Base-by-base conservation (phyloP, 2,329 filamentous ascomycete species). In the Sclerotinia nivalis region DNA sequence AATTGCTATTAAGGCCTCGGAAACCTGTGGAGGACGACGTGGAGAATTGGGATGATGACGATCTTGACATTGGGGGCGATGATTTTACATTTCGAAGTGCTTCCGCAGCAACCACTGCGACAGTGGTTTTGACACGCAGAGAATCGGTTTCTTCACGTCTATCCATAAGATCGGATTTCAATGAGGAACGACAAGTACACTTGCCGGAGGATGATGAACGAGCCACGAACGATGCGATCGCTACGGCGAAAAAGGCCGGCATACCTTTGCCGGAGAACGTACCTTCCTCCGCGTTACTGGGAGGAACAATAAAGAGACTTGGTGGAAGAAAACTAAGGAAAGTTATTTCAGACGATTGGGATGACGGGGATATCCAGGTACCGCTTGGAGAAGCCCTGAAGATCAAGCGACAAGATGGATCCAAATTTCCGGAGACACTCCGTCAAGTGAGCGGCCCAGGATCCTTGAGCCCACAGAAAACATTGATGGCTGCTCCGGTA, bases 231-330 rank as follows among this genome's bases (percentile, higher is more conserved):
- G 91, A 96, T 78, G 94, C 96, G 71, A 95, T 99, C 76, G 88
- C 92, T 34, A 92, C 93, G 9, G 95, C 94, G 47, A 91, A 93
- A 77, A 90, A 89, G 78, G 94, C 93, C 37, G 96, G 96, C 74
- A 97, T 99, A 73, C 95, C 96, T 9, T 88, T 98, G 69, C 96
- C 96, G 40, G 84, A 88, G 66, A 94, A 94, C 78, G 89, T 98
- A 45, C 93, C 95, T 1, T 88, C 92, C 43, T 97, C 95, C 28
- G 96, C 96, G 43, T 84, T 99, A 55, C 87, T 96, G 79, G 95
- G 95, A 67, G 96, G 96, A 66, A 95, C 93, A 13, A 98, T 98
- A 78, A 97, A 96, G 82, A 87, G 94, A 75, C 85, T 98, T 47
- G 94, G 94, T 64, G 89, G 88, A 71, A 87, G 88, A 74, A 93